Evolutionary conservation across 1,284 basidiomycete genomes (phyloP).

Genomic region (Mycosarcoma maydis): DNA sequence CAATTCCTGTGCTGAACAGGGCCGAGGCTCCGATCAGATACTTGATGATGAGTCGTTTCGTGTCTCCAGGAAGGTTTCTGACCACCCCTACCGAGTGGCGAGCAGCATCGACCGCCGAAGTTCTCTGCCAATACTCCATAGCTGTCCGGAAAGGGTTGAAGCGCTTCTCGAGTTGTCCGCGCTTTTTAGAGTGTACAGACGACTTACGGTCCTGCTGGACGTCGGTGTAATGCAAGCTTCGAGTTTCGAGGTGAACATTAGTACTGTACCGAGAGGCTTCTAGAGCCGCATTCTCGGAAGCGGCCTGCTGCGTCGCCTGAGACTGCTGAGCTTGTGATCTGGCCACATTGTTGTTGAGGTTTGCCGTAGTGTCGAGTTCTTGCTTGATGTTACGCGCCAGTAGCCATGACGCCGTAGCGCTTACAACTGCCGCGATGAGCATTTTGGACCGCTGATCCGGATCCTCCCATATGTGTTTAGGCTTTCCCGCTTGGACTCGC

Average conservation of each 20-base stretch:
- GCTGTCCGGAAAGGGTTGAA: neutral
- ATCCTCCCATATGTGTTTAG: slow-evolving; percentile 7
- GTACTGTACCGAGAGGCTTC: neutral
- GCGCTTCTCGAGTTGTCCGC: slow-evolving; percentile 8
- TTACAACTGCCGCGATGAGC: neutral
- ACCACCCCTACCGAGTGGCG: neutral
- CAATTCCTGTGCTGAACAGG: neutral
- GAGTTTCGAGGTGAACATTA: neutral
- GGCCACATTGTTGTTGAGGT: slow-evolving; percentile 5
- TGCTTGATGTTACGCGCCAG: neutral
- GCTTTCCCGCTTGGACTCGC: neutral
- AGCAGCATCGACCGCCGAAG: neutral
- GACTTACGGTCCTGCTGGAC: too few relatives aligned
- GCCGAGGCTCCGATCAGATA: neutral
- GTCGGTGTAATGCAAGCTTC: neutral
- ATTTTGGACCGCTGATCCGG: slow-evolving; percentile 1
- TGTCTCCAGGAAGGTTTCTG: neutral
- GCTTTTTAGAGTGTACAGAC: too few relatives aligned
- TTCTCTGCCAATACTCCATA: neutral
- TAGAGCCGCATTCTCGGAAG: slow-evolving; percentile 1
- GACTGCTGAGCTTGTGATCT: slow-evolving; percentile 1
- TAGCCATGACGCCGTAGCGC: neutral
- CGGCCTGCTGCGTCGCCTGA: slow-evolving; percentile 5
- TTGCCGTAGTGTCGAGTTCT: neutral
- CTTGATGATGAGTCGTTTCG: neutral